Conservation (phyloP, 129 eudicot genomes). For the Flaveria sonorensis region DNA sequence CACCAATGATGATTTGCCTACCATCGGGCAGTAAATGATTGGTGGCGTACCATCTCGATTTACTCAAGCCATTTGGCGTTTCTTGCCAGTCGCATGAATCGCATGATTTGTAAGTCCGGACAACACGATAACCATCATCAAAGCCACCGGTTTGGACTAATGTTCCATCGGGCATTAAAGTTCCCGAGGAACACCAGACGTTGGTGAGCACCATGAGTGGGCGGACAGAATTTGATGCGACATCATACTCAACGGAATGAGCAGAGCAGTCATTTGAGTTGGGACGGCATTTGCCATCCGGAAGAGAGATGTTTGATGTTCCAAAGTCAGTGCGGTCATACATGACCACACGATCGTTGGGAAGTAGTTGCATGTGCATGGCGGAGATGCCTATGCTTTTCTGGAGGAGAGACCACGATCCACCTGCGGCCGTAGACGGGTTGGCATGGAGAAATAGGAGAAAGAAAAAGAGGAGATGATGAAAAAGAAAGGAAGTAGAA, state of each 20-base stretch:
- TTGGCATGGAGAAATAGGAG: background rate
- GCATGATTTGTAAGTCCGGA: conserved; percentile 45
- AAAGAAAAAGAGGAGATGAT: background rate
- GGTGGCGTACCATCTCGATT: conserved; percentile 74
- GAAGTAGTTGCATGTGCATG: conserved; percentile 87
- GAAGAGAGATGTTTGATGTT: conserved; percentile 59
- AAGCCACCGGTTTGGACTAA: conserved; percentile 73
- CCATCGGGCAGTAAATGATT: conserved; percentile 72
- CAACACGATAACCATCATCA: conserved; percentile 62
- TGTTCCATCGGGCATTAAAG: conserved; percentile 58
- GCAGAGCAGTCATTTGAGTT: conserved; percentile 70
- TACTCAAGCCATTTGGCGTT: conserved; percentile 27
- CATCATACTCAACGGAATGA: conserved; percentile 76
- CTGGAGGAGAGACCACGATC: conserved; percentile 31
- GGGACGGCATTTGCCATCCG: conserved; percentile 47
- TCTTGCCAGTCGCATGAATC: conserved; percentile 66
- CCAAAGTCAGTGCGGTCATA: conserved; percentile 77
- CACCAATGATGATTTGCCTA: conserved; percentile 64
- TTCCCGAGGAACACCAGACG: conserved; percentile 82
- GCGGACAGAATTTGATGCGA: conserved; percentile 52
- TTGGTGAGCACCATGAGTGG: conserved; percentile 64
- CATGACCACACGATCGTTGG: conserved; percentile 63
- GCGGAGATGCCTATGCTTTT: conserved; percentile 61
- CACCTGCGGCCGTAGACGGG: background rate
- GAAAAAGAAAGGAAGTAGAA: background rate